These are phyloP conservation scores for Dujonia santamariae DNA, from an alignment of 1,139 yeast genomes.

Conservation along the genomic window DNA sequence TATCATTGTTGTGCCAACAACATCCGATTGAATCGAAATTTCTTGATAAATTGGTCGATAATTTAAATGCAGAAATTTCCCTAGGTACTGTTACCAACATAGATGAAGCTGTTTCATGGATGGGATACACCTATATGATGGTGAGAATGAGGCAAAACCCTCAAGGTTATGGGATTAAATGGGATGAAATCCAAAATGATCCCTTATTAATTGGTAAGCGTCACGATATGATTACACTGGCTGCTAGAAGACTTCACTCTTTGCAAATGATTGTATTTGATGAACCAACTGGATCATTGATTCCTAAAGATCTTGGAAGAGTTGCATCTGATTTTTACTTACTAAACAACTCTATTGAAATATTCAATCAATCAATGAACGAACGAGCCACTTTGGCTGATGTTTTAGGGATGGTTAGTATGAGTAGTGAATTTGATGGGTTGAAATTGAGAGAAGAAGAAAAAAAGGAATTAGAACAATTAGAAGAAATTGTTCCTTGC, in stretches of 20 bases:
- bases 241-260: constrained; percentile 78
- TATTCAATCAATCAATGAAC: constrained; percentile 80
- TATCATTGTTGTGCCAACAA: constrained; percentile 85
- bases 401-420: constrained; percentile 80
- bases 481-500: constrained; percentile 69
- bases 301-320: constrained; percentile 87
- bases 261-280: constrained; percentile 94
- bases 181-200: constrained; percentile 82
- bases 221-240: constrained; percentile 67
- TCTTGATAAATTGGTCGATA: constrained; percentile 77
- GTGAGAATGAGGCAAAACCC: constrained; percentile 96
- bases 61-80: constrained; percentile 92
- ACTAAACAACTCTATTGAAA: constrained; percentile 79
- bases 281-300: constrained; percentile 75
- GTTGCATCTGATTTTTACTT: constrained; percentile 93
- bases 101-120: constrained; percentile 94
- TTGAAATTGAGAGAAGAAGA: constrained; percentile 90
- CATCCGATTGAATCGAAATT: constrained; percentile 93
- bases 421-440: constrained; percentile 93
- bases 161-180: constrained; percentile 86
- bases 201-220: constrained; percentile 75
- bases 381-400: constrained; percentile 93
- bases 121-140: constrained; percentile 91
- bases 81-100: constrained; percentile 92
- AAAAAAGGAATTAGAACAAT: constrained; percentile 59